Base-by-base conservation (phyloP, 352 stramenopile genomes). In the Pythium rhizo-oryzae region DNA sequence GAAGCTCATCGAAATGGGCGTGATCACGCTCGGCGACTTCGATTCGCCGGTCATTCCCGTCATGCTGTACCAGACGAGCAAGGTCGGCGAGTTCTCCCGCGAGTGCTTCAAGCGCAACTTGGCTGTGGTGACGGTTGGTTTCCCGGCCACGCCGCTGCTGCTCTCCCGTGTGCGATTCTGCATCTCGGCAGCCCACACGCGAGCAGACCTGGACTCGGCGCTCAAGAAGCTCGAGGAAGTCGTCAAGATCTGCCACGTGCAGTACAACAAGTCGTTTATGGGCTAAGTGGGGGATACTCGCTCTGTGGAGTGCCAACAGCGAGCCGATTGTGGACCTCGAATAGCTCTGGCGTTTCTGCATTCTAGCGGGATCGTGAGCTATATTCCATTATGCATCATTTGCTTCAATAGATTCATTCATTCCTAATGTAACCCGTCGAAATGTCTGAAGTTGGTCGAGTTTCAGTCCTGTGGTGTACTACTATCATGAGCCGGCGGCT, bases 11-110 rank as follows among this genome's bases (percentile, higher is more conserved):
- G 84, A 98, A 43, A 97, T 99, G 87, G 97, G 97, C 12, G 91
- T 77, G 67, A 94, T 92, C 30, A 92, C 93, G 28, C 74, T 97
- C 0, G 98, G 97, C 30, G 85, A 99, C 70, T 99, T 98, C 58
- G 97, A 99, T 76, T 99, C 93, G 47, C 97, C 98, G 21, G 96
- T 99, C 53, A 99, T 99, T 71, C 98, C 98, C 0, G 94, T 99
- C 49, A 99, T 99, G 93, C 77, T 99, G 41, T 99, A 99, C 83
- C 93, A 98, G 72, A 97, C 98, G 54, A 98, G 92, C 16, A 99
- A 99, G 81, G 98, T 99, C 49, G 89, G 91, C 16, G 95, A 97
- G 46, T 99, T 99, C 76, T 99, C 92, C n/a, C 87, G 96, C 28
- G 84, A 99, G 70, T 99, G 96, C 59, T 67, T 96, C 19, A 96